Conservation (phyloP, 2,329 filamentous ascomycete species). For the Cyanodermella asteris region DNA sequence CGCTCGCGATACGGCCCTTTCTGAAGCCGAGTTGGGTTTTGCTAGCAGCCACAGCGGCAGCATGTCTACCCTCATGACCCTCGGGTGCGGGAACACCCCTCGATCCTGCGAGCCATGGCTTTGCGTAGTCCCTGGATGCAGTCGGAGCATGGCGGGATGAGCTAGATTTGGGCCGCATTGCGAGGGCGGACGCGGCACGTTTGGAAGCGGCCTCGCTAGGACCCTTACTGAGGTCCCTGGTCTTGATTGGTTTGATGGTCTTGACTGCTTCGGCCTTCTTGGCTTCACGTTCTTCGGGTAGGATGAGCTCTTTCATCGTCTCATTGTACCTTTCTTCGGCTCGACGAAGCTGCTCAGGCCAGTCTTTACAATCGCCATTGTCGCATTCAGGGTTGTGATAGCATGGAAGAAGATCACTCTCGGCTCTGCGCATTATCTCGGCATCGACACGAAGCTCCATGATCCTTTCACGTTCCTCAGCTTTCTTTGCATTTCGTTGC, state of each 20-base stretch:
- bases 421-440: slow-evolving; percentile 43
- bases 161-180: slow-evolving; percentile 10
- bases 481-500: slow-evolving; percentile 40
- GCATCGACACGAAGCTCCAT: slow-evolving; percentile 36
- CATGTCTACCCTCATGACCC: slow-evolving; percentile 32
- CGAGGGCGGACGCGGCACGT: slow-evolving; percentile 22
- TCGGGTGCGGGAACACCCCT: slow-evolving; percentile 24
- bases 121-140: slow-evolving; percentile 18
- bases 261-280: slow-evolving; percentile 2
- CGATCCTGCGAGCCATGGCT: slow-evolving; percentile 13
- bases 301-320: slow-evolving; percentile 8
- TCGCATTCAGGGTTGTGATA: slow-evolving; percentile 28
- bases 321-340: slow-evolving; percentile 12
- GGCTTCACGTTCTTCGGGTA: slow-evolving; percentile 8
- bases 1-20: slow-evolving; percentile 41
- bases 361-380: slow-evolving; percentile 13
- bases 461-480: slow-evolving; percentile 22
- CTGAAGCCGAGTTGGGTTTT: slow-evolving; percentile 70
- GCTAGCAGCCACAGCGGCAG: slow-evolving; percentile 44
- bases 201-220: slow-evolving; percentile 34
- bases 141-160: slow-evolving; percentile 1
- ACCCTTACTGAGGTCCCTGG: too few species aligned
- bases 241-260: not conserved
- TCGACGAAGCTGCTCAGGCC: slow-evolving; percentile 11
- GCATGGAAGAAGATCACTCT: slow-evolving; percentile 39